Conservation (phyloP, 768 basidiomycete genomes). For the Hypsizygus marmoreus region DNA sequence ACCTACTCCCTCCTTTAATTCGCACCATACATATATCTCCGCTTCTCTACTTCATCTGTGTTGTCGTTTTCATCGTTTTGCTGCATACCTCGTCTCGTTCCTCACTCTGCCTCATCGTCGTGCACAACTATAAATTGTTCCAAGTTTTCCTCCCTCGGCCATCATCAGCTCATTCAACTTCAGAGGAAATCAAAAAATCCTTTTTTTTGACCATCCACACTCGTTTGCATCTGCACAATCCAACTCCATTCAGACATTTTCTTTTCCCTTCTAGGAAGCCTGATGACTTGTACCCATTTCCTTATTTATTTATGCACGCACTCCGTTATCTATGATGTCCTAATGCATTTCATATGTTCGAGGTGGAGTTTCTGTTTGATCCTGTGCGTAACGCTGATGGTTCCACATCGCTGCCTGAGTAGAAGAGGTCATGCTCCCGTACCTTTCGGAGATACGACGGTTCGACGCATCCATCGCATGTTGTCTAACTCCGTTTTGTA, state of each 20-base stretch:
- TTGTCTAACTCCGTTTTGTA: no score
- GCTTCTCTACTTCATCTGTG: constrained; percentile 27
- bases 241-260: constrained; percentile 1
- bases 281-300: no score
- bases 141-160: constrained; percentile 8
- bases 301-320: background rate
- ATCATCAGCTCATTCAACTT: constrained; percentile 1
- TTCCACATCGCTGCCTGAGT: background rate
- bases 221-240: background rate
- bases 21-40: constrained; percentile 18
- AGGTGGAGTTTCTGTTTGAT: background rate
- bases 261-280: background rate
- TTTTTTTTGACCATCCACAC: background rate
- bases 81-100: constrained; percentile 31
- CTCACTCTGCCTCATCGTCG: constrained; percentile 17
- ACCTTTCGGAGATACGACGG: no score
- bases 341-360: background rate
- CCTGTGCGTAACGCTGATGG: background rate
- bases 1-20: constrained; percentile 22
- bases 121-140: constrained; percentile 21
- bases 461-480: no score
- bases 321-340: constrained; percentile 1
- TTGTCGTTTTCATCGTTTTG: constrained; percentile 45
- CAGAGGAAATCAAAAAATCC: background rate
- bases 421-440: no score